Evolutionary conservation across 208 protist genomes (phyloP), one percentile per base, ranked within the genome.

Genomic region (Baffinella frigidus): DNA sequence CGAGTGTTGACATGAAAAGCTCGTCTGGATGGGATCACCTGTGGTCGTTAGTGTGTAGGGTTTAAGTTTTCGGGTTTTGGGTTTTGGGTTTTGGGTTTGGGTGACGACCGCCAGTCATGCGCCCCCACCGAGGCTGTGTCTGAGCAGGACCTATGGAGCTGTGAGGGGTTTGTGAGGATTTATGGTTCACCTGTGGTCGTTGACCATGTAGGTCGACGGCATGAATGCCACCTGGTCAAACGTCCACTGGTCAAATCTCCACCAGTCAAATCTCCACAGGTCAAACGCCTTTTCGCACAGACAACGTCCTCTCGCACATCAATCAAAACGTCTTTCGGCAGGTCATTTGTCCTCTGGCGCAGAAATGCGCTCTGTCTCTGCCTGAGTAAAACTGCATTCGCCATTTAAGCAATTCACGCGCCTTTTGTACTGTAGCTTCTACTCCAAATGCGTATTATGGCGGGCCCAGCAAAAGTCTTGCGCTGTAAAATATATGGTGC

Each of bases 181-280:
- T 43, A 61, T 30, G 77, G 17, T 87, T 43, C 61, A 43, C 41
- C 35, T 45, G 44, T 87, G 77, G 77, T 87, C 77, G 77, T 87
- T 87, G 36, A 87, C 77, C 77, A 87, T 87, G 44, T 87, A 87
- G 0, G 38, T 87, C 39, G 45, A 61, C 39, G 77, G 77, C 39
- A 87, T 5, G 7, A 33, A 87, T 1, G 77, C 77, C 11, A 74
- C 68, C 38, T 43, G 68, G 48, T 7, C 11, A 56, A 56, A 56
- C 48, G 11, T 56, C 48, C 48, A 56, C 7, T 17, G 11, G 11
- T 7, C 48, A 56, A 7, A 7, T 17, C 17, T 17, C 48, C 48
- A 56, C 7, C 7, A 7, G 11, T 17, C 48, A 56, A 56, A 56
- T 56, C 48, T 17, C 11, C 48, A 56, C 7, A 56, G 48, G 24